Base-by-base conservation (phyloP, 169 alveolate species). In the Eimeria tenella region DNA sequence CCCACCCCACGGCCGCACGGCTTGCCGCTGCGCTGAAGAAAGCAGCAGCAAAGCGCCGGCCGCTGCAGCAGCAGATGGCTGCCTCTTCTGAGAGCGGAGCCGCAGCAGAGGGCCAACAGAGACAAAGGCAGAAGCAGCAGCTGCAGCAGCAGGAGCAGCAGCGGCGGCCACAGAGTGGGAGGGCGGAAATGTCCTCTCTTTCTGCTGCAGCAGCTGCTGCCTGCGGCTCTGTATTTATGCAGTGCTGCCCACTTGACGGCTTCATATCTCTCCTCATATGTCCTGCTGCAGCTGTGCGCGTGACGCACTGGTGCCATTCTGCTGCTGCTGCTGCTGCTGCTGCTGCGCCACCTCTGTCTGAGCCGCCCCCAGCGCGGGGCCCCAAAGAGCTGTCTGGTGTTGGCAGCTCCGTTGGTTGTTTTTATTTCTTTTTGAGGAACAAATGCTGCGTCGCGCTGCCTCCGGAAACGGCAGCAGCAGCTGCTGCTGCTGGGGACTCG, bases 391-490 rank as follows among this genome's bases (percentile, higher is more conserved):
- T 1, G 3, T 1, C 42, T 31, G 11, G 11, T 17, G 17, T 31
- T 13, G 74, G 49, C 21, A 31, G 17, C 74, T 65, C 74, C 6
- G 8, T 7, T 31, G 74, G 74, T 19, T 65, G 74, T 19, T 65
- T 65, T 31, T 65, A 19, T 31, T 65, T 65, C 74, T 65, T 65
- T 31, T 19, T 65, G 17, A 65, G 74, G 21, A 65, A 31, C 74
- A 65, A 65, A 65, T 65, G 74, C 74, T 65, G 74, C 23, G 74
- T 65, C 21, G 74, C 21, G 8, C 74, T 65, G 74, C 21, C 74
- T 31, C 42, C 2, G 42, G 42, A 31, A 31, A 31, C 42, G 42
- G 42, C 42, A 31, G 42, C 42, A 31, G 42, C 42, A 31, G 42
- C 42, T 31, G 74, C 25, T 3, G 25, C 74, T 65, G 25, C 10